These are phyloP conservation scores for Breviolum minutum DNA, from an alignment of 73 alveolate genomes.

Conservation along the genomic window DNA sequence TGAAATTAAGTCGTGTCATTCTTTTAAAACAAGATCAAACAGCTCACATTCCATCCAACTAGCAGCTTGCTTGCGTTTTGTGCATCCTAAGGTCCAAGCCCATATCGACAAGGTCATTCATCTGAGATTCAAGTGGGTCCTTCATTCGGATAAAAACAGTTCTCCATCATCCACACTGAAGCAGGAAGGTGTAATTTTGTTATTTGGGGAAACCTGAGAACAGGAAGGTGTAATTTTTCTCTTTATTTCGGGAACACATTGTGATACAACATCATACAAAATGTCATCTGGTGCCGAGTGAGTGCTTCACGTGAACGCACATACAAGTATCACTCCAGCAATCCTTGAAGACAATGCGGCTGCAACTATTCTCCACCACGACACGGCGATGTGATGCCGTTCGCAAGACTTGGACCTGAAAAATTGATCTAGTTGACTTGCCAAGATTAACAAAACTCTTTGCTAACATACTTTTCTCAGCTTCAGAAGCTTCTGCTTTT, in stretches of 20 bases:
- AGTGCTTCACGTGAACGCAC: neutral
- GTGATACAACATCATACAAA: neutral
- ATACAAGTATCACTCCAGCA: neutral
- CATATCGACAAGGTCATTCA: constrained; percentile 76
- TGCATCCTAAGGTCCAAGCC: constrained; percentile 1
- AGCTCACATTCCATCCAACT: neutral
- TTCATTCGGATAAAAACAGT: neutral
- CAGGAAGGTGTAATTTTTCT: too few species aligned
- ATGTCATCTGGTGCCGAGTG: neutral
- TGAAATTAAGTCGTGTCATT: neutral
- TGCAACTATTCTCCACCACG: constrained; percentile 67
- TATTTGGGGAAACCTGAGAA: too few species aligned
- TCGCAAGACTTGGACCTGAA: constrained; percentile 81
- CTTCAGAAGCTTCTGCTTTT: too few species aligned
- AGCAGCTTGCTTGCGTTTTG: neutral
- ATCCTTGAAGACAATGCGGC: constrained; percentile 87
- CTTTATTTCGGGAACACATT: too few species aligned
- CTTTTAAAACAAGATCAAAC: too few species aligned
- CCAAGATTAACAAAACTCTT: too few species aligned
- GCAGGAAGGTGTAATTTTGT: too few species aligned
- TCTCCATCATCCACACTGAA: too few species aligned
- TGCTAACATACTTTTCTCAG: too few species aligned
- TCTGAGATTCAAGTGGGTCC: constrained; percentile 68
- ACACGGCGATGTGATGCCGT: constrained; percentile 72
- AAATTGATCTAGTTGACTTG: neutral